phyloP scores from a whole-genome alignment of 306 rosid genomes.

The Begonia peltatifolia region DNA sequence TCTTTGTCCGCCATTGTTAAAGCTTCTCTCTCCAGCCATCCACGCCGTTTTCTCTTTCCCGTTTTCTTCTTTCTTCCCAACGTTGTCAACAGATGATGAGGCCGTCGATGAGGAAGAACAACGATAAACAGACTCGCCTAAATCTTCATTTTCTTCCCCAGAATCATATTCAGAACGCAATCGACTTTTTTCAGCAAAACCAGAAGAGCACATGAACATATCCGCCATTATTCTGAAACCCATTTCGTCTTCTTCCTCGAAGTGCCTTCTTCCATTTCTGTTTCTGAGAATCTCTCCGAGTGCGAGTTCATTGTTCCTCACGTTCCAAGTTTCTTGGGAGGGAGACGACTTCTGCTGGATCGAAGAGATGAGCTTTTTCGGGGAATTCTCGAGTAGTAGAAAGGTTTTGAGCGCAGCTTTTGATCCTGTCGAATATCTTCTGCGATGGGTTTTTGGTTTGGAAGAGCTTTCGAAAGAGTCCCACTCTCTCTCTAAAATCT shows the following conservation, averaged over 20 bases:
- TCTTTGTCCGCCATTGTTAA: conserved; percentile 7
- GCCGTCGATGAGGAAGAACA: conserved; percentile 5
- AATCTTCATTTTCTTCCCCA: background rate
- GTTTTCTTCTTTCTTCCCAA: conserved; percentile 1
- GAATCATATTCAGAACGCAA: conserved; percentile 14
- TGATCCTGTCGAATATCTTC: background rate
- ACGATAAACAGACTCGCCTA: background rate
- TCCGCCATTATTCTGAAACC: background rate
- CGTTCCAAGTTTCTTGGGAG: conserved; percentile 11
- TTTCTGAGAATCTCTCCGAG: conserved; percentile 20
- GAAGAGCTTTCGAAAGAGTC: conserved; percentile 20
- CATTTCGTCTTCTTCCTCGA: conserved; percentile 8
- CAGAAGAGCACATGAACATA: background rate
- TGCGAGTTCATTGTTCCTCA: conserved; percentile 9
- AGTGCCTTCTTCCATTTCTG: conserved; percentile 37
- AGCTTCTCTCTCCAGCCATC: conserved; percentile 2
- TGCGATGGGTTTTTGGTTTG: conserved; percentile 11
- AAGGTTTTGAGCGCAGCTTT: conserved; percentile 1
- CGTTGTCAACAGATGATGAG: conserved; percentile 11
- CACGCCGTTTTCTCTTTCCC: background rate
- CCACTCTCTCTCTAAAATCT: conserved; percentile 36
- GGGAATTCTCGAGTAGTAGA: conserved; percentile 18
- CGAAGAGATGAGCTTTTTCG: conserved; percentile 29
- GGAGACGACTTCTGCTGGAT: conserved; percentile 23
- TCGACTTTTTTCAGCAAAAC: conserved; percentile 16